Evolutionary conservation across 164 flowering plant genomes (phyloP), one percentile per base, ranked within the genome.

Genomic region (Nymphaea colorata): DNA sequence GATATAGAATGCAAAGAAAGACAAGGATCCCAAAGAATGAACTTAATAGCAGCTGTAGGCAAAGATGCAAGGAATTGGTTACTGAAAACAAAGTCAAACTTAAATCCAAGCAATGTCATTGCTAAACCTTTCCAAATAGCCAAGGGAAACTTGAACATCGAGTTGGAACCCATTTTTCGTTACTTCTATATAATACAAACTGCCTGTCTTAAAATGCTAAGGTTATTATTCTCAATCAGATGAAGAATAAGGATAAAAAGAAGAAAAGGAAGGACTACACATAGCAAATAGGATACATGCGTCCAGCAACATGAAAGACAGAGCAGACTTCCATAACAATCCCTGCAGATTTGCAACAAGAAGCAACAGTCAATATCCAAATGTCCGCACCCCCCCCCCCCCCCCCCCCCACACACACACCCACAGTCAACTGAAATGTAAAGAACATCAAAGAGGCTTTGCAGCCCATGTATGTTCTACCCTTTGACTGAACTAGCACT

Each of bases 251-350:
- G 4, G 3, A 64, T 62, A 25, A 10, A 41, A 10, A 59, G 14
- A 18, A 47, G 18, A 44, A 41, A 60, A 25, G 10, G n/a, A 55
- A 17, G 62, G 42, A 41, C 41, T 18, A 3, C 41, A 42, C n/a
- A 53, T 12, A 6, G 16, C 70, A 42, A 6, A 5, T 75, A 44
- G 80, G 88, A 82, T 91, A 91, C 93, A 85, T 62, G 80, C 82
- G 76, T 91, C 97, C 64, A 87, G 61, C 62, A 83, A 66, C 59
- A 87, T 78, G 74, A 74, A 86, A 14, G 72, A 68, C 8, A 80
- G 42, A 43, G 69, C 70, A 2, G 72, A 77, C 72, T 84, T 84
- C 96, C 90, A 87, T 69, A 82, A 61, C 64, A 86, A 67, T 41
- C 80, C 87, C 93, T 91, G 83, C 75, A 78, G 73, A 73, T 15